A percentile compares a stretch with the other conserved stretches of the same genome.
Evolutionary conservation across 352 stramenopile genomes (phyloP).

Genomic region (Peronospora tabacina): DNA sequence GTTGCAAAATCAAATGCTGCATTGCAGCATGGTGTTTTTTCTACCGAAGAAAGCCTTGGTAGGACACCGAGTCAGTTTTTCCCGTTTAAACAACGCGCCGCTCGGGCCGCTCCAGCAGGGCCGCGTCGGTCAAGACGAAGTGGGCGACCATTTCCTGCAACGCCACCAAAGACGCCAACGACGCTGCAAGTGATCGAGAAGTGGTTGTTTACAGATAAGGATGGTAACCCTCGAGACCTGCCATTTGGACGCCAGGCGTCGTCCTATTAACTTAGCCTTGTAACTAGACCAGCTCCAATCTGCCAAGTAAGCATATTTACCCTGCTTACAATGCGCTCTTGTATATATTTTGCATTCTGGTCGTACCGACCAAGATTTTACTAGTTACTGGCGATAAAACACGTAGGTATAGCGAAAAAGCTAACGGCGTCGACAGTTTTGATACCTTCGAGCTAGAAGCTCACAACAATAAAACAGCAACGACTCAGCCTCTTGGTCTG

Average conservation of each 20-base stretch:
- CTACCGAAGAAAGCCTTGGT: constrained; percentile 4
- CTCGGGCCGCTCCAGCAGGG: constrained; percentile 8
- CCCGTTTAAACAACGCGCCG: constrained; percentile 27
- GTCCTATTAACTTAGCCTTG: constrained; percentile 24
- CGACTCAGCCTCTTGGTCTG: no score
- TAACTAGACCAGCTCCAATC: constrained; percentile 5
- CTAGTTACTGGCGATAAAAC: background rate
- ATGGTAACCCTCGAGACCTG: constrained; percentile 28
- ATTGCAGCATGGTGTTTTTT: constrained; percentile 5
- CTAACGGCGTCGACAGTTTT: no score
- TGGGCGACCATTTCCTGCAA: constrained; percentile 8
- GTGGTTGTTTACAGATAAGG: constrained; percentile 47
- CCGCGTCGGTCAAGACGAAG: constrained; percentile 15
- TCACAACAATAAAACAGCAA: no score
- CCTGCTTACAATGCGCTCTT: background rate
- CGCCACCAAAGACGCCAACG: constrained; percentile 26
- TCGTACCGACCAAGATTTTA: background rate
- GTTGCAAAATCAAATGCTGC: constrained; percentile 7
- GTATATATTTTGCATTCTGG: background rate
- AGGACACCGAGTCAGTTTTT: constrained; percentile 26
- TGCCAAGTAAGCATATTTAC: background rate
- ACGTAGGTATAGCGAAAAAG: no score
- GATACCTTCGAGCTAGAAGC: no score
- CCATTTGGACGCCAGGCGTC: constrained; percentile 27
- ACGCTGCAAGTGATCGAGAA: constrained; percentile 41